A percentile compares a stretch with the other conserved stretches of the same genome.
Conservation (phyloP, 2,329 filamentous ascomycete species). For the Coleophoma crateriformis region DNA sequence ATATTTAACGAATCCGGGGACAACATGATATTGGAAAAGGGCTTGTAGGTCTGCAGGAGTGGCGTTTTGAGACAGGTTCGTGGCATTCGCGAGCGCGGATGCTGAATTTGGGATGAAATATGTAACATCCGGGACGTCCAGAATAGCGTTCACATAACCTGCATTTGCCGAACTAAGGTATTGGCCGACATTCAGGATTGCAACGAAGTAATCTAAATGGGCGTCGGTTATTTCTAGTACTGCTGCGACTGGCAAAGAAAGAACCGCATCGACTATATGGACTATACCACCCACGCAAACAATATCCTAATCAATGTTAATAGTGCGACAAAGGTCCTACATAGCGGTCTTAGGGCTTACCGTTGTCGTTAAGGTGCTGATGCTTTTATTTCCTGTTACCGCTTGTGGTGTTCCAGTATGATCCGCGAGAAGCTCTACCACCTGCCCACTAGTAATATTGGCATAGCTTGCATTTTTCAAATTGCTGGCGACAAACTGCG, state of each 20-base stretch:
- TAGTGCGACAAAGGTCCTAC: too few species aligned
- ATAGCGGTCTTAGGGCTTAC: conserved; percentile 2
- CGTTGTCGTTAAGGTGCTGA: conserved; percentile 4
- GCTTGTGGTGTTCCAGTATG: conserved; percentile 5
- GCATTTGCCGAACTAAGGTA: conserved; percentile 8
- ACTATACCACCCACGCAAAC: conserved; percentile 50
- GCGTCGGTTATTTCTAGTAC: conserved; percentile 7
- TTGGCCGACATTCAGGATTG: conserved; percentile 8
- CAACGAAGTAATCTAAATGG: conserved; percentile 9
- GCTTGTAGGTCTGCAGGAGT: conserved; percentile 36
- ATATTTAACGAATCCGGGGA: conserved; percentile 50
- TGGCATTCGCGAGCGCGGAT: conserved; percentile 10
- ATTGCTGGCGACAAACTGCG: conserved; percentile 12
- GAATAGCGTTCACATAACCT: conserved; percentile 7
- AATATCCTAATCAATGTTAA: conserved; percentile 34
- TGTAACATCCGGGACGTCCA: conserved; percentile 12
- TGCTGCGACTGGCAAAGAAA: conserved; percentile 33
- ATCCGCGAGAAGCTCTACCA: conserved; percentile 8
- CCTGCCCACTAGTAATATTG: conserved; percentile 17
- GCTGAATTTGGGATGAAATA: conserved; percentile 17
- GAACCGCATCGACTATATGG: conserved; percentile 44
- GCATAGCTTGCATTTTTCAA: conserved; percentile 9
- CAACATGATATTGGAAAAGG: conserved; percentile 60
- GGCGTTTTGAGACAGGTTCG: conserved; percentile 2
- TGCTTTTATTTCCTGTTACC: conserved; percentile 10